Evolutionary conservation across 179 eudicot species (phyloP), one percentile per base, ranked within the genome.

Genomic region (Nepenthes alata): DNA sequence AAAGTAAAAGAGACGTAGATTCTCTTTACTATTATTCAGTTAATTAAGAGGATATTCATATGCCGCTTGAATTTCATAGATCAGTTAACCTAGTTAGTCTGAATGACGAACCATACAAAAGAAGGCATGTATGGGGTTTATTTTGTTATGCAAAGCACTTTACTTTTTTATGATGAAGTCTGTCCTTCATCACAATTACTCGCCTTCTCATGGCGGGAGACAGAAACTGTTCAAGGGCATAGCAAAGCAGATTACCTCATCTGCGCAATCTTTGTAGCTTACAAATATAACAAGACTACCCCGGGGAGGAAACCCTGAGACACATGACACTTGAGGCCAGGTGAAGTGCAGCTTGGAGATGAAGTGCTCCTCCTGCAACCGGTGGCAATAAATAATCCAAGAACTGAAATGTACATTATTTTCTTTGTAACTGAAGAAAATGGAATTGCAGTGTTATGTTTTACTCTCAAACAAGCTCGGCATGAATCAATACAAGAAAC

Each of bases 281-380:
- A 73, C 82, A 47, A 91, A 58, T 50, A 91, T 74, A 65, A 62
- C 80, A 53, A 75, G 80, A 81, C 86, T 80, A 35, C 94, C 93
- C 57, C 89, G 77, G 52, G 85, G 45, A 13, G 97, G 87, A 66
- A 73, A 79, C 53, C 91, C 89, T 55, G 93, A 76, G 39, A 76
- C 45, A 63, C 90, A 91, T n/a, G 90, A 75, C 65, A 91, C 84
- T 59, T 85, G 96, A 66, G 97, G 97, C 97, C 97, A 91, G 8
- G 88, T 64, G 78, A 91, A 83, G 69, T 80, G 70, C 72, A 91
- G 77, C 75, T 76, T 82, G 37, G 88, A 75, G 58, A 84, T 72
- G 69, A 74, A 82, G 76, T 88, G 97, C 73, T 82, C 88, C 69
- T 91, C 97, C 97, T 88, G 87, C 72, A 74, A 73, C 36, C 54